These are phyloP conservation scores for Lactifluus subvellereus DNA, from an alignment of 768 basidiomycete genomes.

Conservation along the genomic window DNA sequence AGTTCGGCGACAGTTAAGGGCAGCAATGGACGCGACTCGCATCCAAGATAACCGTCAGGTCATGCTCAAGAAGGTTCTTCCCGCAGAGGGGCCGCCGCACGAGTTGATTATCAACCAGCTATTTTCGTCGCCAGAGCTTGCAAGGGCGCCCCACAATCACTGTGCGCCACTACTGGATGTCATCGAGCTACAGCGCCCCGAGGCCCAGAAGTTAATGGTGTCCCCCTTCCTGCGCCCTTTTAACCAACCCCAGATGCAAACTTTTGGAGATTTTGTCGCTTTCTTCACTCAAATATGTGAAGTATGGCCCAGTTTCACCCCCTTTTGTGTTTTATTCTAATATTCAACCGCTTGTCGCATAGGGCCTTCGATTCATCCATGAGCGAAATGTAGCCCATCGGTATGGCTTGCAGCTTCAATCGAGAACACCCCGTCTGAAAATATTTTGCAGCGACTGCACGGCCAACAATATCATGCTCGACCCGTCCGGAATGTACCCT, in stretches of 20 bases:
- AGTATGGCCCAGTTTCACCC: too few relatives aligned
- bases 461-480: too few relatives aligned
- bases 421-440: not conserved
- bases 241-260: slow-evolving; percentile 26
- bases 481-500: too few relatives aligned
- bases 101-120: not conserved
- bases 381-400: not conserved
- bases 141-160: too few relatives aligned
- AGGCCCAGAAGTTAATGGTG: slow-evolving; percentile 19
- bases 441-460: too few relatives aligned
- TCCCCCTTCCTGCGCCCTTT: slow-evolving; percentile 28
- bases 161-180: too few relatives aligned
- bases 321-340: too few relatives aligned
- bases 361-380: not conserved
- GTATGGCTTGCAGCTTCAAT: not conserved
- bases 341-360: too few relatives aligned
- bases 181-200: too few relatives aligned
- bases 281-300: too few relatives aligned
- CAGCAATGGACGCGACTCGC: not conserved
- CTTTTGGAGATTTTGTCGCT: slow-evolving; percentile 22
- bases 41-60: not conserved
- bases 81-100: not conserved
- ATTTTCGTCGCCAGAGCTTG: not conserved
- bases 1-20: not conserved
- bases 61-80: too few relatives aligned